Evolutionary conservation across 495 filamentous ascomycete genomes (phyloP), one percentile per base, ranked within the genome.

Genomic region (Daldinia loculata): DNA sequence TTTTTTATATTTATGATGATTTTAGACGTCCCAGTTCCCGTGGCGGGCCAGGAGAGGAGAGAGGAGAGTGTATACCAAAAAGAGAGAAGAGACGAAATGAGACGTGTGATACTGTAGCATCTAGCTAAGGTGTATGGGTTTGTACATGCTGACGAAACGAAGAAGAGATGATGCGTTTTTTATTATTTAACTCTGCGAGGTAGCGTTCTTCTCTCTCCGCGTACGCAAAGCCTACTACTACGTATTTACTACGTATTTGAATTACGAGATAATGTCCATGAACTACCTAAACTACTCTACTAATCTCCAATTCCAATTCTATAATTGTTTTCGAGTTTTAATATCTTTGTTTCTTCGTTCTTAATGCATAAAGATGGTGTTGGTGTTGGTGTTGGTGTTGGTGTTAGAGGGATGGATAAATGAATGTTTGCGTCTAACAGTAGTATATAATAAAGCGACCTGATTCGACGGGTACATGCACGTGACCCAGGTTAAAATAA

Each of bases 91-190:
- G 29, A 57, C 8, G 29, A 50, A 27, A 17, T 1, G 14, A 72
- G 62, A 52, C 24, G 43, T 57, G 53, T 9, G 53, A 63, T 72
- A 69, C 55, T 73, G 56, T 69, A 69, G 66, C 66, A 73, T 73
- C 70, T 73, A 66, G 61, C 66, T 66, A 66, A 48, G 66, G 57
- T 73, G 65, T 65, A 69, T 58, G 60, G 66, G 52, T 61, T 48
- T 68, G 69, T 64, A 72, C 69, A 72, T 72, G 65, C 65, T 48
- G 43, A 7, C 22, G 51, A 70, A 39, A 58, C 32, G 43, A 48
- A 24, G 17, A 48, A 48, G 41, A 48, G 43, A 48, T 8, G 43
- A 48, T 24, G 43, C 4, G 9, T 48, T 22, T 11, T 22, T 24
- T 24, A 5, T 48, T 12, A 24, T 48, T 43, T 30, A 36, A 30